Evolutionary conservation across 2,329 filamentous ascomycete genomes (phyloP), one percentile per base, ranked within the genome.

Genomic region (Leptoxyphium fumago): DNA sequence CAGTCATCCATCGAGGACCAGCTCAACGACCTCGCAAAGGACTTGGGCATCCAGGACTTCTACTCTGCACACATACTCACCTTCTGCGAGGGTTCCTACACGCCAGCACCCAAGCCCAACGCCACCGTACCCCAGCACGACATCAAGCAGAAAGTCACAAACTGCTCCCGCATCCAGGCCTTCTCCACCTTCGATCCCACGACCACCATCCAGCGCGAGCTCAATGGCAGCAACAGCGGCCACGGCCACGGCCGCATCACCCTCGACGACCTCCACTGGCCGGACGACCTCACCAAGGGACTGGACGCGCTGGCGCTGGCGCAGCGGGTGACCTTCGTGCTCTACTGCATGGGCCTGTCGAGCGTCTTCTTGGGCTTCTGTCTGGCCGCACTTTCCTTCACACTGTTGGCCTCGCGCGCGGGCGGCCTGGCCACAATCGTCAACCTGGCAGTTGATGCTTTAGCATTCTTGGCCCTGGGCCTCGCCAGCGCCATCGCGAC

Each of bases 401-500:
- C 76, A 49, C 21, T 17, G 13, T 48, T 61, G 10, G 56, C 61
- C 1, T 69, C 68, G 1, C 56, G 66, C 1, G 51, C 73, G 15
- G 50, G 70, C 39, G 76, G 77, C 52, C 62, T 73, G 40, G 51
- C 68, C 6, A 52, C 77, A 8, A 13, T 13, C 9, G 32, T 15
- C 11, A 15, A 36, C 32, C 11, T 36, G 3, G 32, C 32, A 9
- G 32, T 15, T 9, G 61, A 71, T 14, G 54, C 65, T 38, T 53
- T 76, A n/a, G 69, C 71, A 0, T 74, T 77, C 48, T 36, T 76
- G 6, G 63, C 77, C 10, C 71, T 82, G 53, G 82, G 82, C 2
- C 78, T 80, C 43, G 78, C 82, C 40, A 88, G 82, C 15, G 85
- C 85, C 52, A 80, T 88, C 18, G 75, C 78, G 21, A 82, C 75